These are phyloP conservation scores for Cutaneotrichosporon dermatis DNA, from an alignment of 1,284 basidiomycete species.

Conservation along the genomic window DNA sequence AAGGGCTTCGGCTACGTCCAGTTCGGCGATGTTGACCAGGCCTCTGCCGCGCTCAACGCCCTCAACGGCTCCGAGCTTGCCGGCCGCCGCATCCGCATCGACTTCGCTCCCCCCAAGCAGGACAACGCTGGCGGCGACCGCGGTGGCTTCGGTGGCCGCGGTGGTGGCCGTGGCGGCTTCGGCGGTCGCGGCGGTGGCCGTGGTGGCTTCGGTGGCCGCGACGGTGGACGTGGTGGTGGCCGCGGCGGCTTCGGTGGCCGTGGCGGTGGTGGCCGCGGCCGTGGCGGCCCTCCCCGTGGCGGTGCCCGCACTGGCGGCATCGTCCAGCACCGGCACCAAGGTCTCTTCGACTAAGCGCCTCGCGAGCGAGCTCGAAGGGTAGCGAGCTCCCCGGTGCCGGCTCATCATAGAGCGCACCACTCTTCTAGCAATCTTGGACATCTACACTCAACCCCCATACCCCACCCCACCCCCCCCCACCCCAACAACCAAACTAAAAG, in stretches of 20 bases:
- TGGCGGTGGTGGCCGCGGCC: constrained; percentile 48
- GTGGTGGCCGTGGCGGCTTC: constrained; percentile 48
- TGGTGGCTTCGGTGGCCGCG: constrained; percentile 28
- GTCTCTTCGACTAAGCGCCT: constrained; percentile 60
- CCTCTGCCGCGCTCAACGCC: constrained; percentile 71
- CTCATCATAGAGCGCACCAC: background rate
- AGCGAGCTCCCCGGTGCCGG: too few relatives aligned
- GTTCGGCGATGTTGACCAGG: constrained; percentile 73
- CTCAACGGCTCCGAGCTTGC: constrained; percentile 73
- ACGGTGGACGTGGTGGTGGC: constrained; percentile 47
- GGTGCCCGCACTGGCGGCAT: constrained; percentile 68
- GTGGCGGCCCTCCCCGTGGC: constrained; percentile 43
- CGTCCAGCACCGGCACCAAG: constrained; percentile 70
- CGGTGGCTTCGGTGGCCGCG: constrained; percentile 45
- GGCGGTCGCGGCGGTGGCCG: constrained; percentile 51
- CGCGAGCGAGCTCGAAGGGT: too few relatives aligned
- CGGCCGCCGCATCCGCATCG: constrained; percentile 75
- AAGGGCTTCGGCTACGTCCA: constrained; percentile 99
- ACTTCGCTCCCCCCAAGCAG: constrained; percentile 84
- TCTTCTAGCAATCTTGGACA: background rate
- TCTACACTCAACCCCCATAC: background rate
- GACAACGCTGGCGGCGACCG: constrained; percentile 43
- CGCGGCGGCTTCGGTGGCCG: constrained; percentile 32
- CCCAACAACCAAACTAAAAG: background rate
- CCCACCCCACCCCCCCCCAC: background rate